Evolutionary conservation across 805 yeast genomes (phyloP).

Genomic region (Alloascoidea hylecoeti): DNA sequence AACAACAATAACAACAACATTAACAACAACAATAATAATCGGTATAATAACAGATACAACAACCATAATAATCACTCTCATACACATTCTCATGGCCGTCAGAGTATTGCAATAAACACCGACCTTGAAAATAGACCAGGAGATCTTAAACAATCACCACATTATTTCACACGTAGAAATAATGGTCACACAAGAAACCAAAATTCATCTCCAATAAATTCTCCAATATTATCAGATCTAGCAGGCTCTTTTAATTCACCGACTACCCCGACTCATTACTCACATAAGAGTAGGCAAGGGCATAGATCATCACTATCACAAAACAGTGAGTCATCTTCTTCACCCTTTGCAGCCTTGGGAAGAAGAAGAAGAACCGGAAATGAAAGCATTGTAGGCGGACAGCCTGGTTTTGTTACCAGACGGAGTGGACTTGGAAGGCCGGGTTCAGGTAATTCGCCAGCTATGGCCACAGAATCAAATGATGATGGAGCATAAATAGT

Average conservation of each 20-base stretch:
- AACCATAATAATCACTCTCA: background rate
- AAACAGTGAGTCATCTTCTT: background rate
- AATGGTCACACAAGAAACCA: too few species aligned
- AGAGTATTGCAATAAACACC: background rate
- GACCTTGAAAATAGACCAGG: background rate
- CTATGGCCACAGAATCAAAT: too few species aligned
- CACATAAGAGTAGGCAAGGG: background rate
- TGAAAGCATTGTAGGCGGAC: background rate
- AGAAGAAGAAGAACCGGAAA: background rate
- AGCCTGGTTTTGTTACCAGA: background rate
- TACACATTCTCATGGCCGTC: background rate
- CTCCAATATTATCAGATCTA: background rate
- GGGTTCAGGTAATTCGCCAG: too few species aligned
- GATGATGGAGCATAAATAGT: too few species aligned
- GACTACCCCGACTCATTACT: background rate
- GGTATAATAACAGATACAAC: background rate
- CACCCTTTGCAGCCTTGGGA: background rate
- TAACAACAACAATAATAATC: background rate
- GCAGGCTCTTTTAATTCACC: background rate
- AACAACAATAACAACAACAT: background rate
- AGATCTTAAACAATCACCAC: background rate
- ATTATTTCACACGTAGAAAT: background rate
- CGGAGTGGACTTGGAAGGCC: conserved; percentile 1
- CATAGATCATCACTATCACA: background rate
- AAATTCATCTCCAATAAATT: background rate